These are phyloP conservation scores for Potentilla sterilis DNA, from an alignment of 306 rosid genomes.

Conservation along the genomic window DNA sequence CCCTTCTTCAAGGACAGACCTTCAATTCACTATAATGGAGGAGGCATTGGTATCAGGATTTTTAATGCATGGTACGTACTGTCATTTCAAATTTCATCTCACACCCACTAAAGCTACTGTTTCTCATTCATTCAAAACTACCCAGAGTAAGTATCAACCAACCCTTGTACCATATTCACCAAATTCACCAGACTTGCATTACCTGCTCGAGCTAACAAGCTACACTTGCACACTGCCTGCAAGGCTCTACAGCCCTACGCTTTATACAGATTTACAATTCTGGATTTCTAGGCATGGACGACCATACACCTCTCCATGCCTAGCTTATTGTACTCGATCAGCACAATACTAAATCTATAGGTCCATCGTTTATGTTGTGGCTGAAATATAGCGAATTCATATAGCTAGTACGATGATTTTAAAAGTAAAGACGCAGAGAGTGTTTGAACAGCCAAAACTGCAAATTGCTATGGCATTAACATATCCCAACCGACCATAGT, in stretches of 20 bases:
- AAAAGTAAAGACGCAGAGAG: not conserved
- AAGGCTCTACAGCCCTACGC: not conserved
- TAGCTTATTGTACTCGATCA: not conserved
- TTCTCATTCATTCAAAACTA: not conserved
- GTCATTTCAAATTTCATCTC: not conserved
- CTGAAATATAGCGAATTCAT: not conserved
- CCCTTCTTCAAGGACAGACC: not conserved
- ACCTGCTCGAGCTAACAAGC: not conserved
- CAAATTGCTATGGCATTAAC: not conserved
- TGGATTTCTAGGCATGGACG: not conserved
- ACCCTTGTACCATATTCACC: not conserved
- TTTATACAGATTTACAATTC: not conserved
- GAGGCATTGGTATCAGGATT: not conserved
- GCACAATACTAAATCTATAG: not conserved
- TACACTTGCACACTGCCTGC: not conserved
- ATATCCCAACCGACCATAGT: not conserved
- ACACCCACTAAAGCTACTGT: not conserved
- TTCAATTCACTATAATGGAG: not conserved
- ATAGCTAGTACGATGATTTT: not conserved
- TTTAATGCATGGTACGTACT: not conserved
- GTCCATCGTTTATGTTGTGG: not conserved
- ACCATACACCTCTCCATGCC: not conserved
- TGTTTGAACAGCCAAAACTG: not conserved
- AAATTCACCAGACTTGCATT: not conserved
- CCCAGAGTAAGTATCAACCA: not conserved